These are phyloP conservation scores for Tolypocladium sp. DNA, from an alignment of 2,329 filamentous ascomycete species.

Conservation along the genomic window DNA sequence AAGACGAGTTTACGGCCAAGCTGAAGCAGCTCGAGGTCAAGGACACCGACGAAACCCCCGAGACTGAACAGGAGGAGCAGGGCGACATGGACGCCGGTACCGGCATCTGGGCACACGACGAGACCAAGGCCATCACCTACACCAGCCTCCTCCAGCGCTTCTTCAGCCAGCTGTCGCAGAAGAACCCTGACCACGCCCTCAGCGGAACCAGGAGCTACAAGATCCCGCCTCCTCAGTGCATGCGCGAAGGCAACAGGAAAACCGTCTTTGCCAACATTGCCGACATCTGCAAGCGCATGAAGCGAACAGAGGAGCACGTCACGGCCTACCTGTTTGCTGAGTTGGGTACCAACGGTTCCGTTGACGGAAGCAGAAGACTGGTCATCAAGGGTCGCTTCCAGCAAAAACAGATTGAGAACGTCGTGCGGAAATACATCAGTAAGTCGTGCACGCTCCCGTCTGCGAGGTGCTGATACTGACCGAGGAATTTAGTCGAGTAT, in stretches of 20 bases:
- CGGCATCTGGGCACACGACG: slow-evolving; percentile 81
- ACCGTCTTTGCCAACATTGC: slow-evolving; percentile 99
- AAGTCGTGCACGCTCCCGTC: slow-evolving; percentile 25
- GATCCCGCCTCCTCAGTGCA: slow-evolving; percentile 95
- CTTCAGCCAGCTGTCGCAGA: slow-evolving; percentile 87
- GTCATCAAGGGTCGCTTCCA: slow-evolving; percentile 99
- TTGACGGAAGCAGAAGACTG: slow-evolving; percentile 83
- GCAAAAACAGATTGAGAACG: slow-evolving; percentile 98
- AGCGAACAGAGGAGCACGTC: slow-evolving; percentile 95
- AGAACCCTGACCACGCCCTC: slow-evolving; percentile 91
- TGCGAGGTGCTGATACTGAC: neutral
- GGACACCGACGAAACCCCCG: slow-evolving; percentile 51
- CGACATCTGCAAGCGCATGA: slow-evolving; percentile 99
- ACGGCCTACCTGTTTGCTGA: slow-evolving; percentile 96
- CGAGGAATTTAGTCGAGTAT: slow-evolving; percentile 63
- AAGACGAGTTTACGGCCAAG: slow-evolving; percentile 52
- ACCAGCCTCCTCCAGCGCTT: slow-evolving; percentile 80
- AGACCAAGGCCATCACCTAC: slow-evolving; percentile 72
- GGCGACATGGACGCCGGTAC: slow-evolving; percentile 83
- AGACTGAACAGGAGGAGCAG: slow-evolving; percentile 42
- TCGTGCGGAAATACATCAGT: slow-evolving; percentile 91
- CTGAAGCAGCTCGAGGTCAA: slow-evolving; percentile 54
- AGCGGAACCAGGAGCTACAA: slow-evolving; percentile 93
- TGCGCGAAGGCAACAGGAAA: slow-evolving; percentile 99
- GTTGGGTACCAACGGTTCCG: slow-evolving; percentile 92